phyloP scores from a whole-genome alignment of 345 rosid genomes.

The Eucalyptus cloeziana region DNA sequence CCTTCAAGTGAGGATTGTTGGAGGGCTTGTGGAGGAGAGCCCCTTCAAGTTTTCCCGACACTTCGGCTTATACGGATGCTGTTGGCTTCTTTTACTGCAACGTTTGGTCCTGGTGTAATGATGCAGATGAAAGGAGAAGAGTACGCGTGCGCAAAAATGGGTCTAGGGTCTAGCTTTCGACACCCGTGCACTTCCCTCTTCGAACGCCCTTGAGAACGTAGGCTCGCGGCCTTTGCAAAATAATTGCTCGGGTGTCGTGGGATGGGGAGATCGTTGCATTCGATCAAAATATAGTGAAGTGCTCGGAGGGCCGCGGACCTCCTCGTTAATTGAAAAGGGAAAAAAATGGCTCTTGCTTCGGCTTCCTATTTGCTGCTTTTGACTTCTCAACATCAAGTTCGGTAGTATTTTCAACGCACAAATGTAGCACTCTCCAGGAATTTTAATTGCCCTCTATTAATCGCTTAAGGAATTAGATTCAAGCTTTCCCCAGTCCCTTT shows the following conservation, averaged over 20 bases:
- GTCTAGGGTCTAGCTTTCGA: neutral
- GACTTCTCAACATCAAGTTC: neutral
- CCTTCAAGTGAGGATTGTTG: neutral
- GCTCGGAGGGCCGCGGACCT: neutral
- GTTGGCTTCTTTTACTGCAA: neutral
- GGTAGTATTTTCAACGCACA: neutral
- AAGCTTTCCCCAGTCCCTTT: too few relatives aligned
- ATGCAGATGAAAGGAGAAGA: neutral
- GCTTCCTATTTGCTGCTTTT: neutral
- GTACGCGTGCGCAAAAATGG: neutral
- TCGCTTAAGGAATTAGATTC: too few relatives aligned
- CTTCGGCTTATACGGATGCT: neutral
- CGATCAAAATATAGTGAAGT: neutral
- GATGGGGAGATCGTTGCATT: neutral
- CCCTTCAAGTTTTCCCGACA: neutral
- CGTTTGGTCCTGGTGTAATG: neutral
- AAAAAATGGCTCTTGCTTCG: neutral
- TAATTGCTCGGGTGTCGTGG: neutral
- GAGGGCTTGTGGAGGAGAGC: neutral
- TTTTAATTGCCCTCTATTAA: neutral
- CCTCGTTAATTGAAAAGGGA: neutral
- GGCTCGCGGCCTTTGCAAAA: neutral
- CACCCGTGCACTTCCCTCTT: neutral
- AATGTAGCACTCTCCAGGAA: neutral
- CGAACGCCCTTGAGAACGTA: neutral